Percentiles rank a stretch among this genome's conserved stretches.
phyloP scores from a whole-genome alignment of 1,139 yeast species.

The Candida sp. region DNA sequence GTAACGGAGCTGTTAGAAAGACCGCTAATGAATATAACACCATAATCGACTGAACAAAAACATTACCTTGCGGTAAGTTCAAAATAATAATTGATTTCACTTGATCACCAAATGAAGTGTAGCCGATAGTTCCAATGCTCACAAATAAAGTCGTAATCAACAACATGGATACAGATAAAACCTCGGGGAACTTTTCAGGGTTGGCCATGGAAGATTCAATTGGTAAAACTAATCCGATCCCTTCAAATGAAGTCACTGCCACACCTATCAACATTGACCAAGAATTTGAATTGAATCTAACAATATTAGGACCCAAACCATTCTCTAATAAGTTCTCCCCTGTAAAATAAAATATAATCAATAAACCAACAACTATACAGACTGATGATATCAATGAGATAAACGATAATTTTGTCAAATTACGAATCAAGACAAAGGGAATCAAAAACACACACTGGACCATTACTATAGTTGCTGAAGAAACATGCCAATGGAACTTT shows the following conservation, averaged over 20 bases:
- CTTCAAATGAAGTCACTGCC: conserved; percentile 80
- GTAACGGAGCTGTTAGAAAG: conserved; percentile 71
- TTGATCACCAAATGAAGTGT: conserved; percentile 64
- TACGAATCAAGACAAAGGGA: conserved; percentile 69
- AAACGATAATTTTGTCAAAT: conserved; percentile 65
- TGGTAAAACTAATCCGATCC: conserved; percentile 74
- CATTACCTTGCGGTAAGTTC: conserved; percentile 62
- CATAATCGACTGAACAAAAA: conserved; percentile 64
- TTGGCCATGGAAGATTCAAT: conserved; percentile 73
- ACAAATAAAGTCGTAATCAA: conserved; percentile 61
- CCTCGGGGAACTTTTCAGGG: conserved; percentile 70
- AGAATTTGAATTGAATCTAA: conserved; percentile 50
- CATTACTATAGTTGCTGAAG: conserved; percentile 39
- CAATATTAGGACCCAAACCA: conserved; percentile 50
- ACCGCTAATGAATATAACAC: conserved; percentile 72
- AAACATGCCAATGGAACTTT: conserved; percentile 12
- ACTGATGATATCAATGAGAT: conserved; percentile 66
- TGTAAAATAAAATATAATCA: conserved; percentile 60
- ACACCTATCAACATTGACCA: conserved; percentile 81
- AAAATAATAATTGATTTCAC: conserved; percentile 66
- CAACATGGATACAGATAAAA: conserved; percentile 54
- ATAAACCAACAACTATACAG: conserved; percentile 61
- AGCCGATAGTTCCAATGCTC: conserved; percentile 63
- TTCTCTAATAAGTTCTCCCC: conserved; percentile 39
- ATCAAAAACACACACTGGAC: conserved; percentile 57